Evolutionary conservation across 164 flowering plant species (phyloP), one percentile per base, ranked within the genome.

Genomic region (Aristolochia fimbriata): DNA sequence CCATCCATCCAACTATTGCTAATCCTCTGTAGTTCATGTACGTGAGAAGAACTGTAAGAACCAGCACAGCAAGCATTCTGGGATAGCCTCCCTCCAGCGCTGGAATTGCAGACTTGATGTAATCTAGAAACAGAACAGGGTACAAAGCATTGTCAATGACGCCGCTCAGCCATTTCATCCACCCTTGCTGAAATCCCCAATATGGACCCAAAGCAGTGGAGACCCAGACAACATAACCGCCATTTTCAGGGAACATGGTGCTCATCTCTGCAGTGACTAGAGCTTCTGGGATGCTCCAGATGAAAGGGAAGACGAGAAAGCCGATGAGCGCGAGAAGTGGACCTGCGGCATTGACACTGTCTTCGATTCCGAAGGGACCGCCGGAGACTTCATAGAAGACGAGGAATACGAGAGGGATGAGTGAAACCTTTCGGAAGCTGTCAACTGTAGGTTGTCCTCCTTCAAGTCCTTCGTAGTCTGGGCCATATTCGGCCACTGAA

Each of bases 111-210:
- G 83, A 72, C 59, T 78, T 76, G 47, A 82, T 11, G 68, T 82
- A 82, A 63, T 82, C 86, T 6, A 82, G 73, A 65, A 82, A 80
- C 62, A 82, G 55, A 47, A 82, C 77, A 8, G 83, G 86, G 59
- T 82, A 80, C 1, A 82, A 52, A 24, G 86, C 86, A 65, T 82
- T 82, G 63, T 82, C 86, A n/a, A 82, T 82, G 21, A 82, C 83
- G 31, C 86, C 86, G 66, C 86, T 80, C n/a, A 80, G 70, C 86
- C 86, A 80, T 68, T 82, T 82, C 83, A 80, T 76, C 83, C 83
- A 80, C 19, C 86, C 86, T 62, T 76, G 82, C 65, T 80, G 83
- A 62, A 81, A 81, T 4, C 86, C 86, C 83, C 83, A 81, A 43
- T 47, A 81, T 47, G 77, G 77, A 24, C 84, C 86, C 53, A 82